Conservation (phyloP, 2,329 filamentous ascomycete species). For the Colletotrichum truncatum region DNA sequence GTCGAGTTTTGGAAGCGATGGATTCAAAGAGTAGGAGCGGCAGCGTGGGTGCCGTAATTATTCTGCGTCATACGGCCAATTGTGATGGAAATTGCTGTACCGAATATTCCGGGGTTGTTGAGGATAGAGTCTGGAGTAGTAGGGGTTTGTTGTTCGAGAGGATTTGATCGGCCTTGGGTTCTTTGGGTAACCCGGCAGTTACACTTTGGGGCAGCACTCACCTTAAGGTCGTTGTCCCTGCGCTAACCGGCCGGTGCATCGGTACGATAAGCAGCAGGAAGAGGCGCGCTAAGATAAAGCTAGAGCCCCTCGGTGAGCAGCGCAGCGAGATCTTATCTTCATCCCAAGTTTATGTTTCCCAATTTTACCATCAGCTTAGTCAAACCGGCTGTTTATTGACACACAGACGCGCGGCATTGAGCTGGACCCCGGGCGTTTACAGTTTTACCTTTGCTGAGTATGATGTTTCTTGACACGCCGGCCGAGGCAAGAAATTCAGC, state of each 20-base stretch:
- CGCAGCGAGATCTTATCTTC: background rate
- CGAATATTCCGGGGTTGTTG: too few relatives aligned
- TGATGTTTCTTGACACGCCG: background rate
- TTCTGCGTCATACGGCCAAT: background rate
- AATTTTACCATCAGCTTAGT: background rate
- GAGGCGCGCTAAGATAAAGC: slow-evolving; percentile 23
- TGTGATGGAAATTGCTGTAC: background rate
- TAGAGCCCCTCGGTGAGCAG: slow-evolving; percentile 22
- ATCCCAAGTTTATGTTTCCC: slow-evolving; percentile 1
- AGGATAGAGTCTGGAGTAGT: background rate
- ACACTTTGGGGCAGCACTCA: slow-evolving; percentile 5
- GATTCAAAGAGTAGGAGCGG: background rate
- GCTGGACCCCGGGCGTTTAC: background rate
- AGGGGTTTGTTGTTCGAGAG: background rate
- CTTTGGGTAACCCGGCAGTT: slow-evolving; percentile 9
- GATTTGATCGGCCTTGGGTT: background rate
- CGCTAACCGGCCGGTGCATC: slow-evolving; percentile 11
- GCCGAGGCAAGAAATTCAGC: too few relatives aligned
- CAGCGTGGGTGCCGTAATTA: background rate
- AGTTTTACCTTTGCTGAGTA: too few relatives aligned
- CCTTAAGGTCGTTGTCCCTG: slow-evolving; percentile 1
- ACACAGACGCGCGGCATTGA: background rate
- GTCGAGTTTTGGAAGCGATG: background rate
- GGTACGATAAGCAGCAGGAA: slow-evolving; percentile 6
- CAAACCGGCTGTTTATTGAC: slow-evolving; percentile 11